A percentile compares a stretch with the other conserved stretches of the same genome.
phyloP scores from a whole-genome alignment of 371 early-diverging fungal species.

The Mortierella sp. region DNA sequence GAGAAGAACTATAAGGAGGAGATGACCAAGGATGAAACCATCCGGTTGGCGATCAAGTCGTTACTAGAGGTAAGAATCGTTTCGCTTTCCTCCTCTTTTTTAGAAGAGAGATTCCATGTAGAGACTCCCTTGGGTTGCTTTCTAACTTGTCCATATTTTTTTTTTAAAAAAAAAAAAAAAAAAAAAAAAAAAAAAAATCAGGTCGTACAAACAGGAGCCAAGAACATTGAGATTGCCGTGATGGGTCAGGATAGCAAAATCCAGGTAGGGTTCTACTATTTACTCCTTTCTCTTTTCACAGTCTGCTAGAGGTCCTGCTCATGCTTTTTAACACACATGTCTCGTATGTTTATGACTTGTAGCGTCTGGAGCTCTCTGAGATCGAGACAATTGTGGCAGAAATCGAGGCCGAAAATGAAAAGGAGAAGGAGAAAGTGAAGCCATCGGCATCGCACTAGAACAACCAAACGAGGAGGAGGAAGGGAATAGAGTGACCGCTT shows the following conservation, averaged over 20 bases:
- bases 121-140: background rate
- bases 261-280: slow-evolving; percentile 59
- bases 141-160: no score
- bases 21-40: slow-evolving; percentile 79
- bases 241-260: slow-evolving; percentile 81
- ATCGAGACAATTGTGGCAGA: slow-evolving; percentile 85
- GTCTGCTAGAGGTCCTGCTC: no score
- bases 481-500: no score
- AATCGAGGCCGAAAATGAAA: slow-evolving; percentile 96
- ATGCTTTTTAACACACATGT: background rate
- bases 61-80: slow-evolving; percentile 79
- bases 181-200: no score
- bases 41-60: slow-evolving; percentile 93
- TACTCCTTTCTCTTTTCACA: slow-evolving; percentile 3
- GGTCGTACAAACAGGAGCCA: slow-evolving; percentile 98
- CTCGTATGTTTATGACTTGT: background rate
- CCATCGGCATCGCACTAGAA: slow-evolving; percentile 26
- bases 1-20: slow-evolving; percentile 96
- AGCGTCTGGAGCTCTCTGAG: slow-evolving; percentile 83
- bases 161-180: no score
- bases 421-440: slow-evolving; percentile 72
- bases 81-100: background rate
- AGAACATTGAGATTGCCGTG: slow-evolving; percentile 96
- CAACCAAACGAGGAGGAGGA: no score
- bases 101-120: background rate